Conservation (phyloP, 768 basidiomycete genomes). For the Agaricus subrufescens region DNA sequence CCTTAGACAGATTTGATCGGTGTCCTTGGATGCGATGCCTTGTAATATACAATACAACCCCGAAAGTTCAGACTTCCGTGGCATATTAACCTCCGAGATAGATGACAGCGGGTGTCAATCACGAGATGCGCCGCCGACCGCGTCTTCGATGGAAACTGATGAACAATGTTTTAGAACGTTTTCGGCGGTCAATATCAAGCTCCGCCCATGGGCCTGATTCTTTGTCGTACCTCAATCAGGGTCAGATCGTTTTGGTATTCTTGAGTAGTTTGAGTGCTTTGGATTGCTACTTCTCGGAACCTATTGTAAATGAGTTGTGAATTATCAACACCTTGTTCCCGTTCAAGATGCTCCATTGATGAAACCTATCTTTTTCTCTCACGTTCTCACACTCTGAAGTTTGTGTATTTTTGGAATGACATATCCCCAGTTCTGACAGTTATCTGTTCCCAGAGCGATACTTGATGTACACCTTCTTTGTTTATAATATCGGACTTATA, state of each 20-base stretch:
- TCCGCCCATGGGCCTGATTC: slow-evolving; percentile 91
- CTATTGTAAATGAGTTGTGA: slow-evolving; percentile 64
- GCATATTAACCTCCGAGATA: too few relatives aligned
- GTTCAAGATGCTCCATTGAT: neutral
- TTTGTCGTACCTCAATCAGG: slow-evolving; percentile 92
- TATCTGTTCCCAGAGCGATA: slow-evolving; percentile 73
- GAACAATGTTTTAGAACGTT: slow-evolving; percentile 54
- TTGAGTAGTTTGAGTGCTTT: neutral
- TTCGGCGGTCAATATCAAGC: slow-evolving; percentile 89
- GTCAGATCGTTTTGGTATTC: slow-evolving; percentile 25
- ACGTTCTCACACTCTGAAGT: slow-evolving; percentile 86
- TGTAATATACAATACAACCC: too few relatives aligned
- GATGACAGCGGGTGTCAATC: too few relatives aligned
- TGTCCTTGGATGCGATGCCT: too few relatives aligned
- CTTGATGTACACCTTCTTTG: slow-evolving; percentile 68
- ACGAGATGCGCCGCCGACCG: too few relatives aligned
- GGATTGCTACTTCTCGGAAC: slow-evolving; percentile 50
- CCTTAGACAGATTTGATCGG: too few relatives aligned
- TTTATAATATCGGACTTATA: too few relatives aligned
- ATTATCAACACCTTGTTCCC: neutral
- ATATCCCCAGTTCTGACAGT: neutral
- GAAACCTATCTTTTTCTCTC: neutral
- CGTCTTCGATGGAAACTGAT: neutral
- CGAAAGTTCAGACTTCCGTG: too few relatives aligned
- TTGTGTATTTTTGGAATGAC: slow-evolving; percentile 35